Evolutionary conservation across 2,329 filamentous ascomycete genomes (phyloP), one percentile per base, ranked within the genome.

Genomic region (Fusarium tjaetaba): DNA sequence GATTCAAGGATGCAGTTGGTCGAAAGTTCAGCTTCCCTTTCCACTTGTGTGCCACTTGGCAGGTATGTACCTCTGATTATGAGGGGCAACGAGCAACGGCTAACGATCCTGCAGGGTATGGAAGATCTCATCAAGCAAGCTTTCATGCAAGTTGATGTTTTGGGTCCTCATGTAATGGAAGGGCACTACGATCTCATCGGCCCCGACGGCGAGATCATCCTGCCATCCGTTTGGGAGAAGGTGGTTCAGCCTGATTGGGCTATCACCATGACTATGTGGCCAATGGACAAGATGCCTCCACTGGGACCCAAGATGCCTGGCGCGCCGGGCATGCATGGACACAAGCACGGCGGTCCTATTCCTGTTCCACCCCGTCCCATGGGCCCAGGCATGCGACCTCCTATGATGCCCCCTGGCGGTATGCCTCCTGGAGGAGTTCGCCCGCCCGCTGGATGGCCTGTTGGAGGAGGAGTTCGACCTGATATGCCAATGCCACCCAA

Each of bases 1-100:
- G 92, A 75, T 97, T 97, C 85, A 97, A 97, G 83, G 95, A 98
- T 80, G 95, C 95, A 2, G 91, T 98, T 22, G 94, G 94, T 38
- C 89, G 95, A 74, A 97, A 97, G 82, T 98, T 97, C 81, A 96
- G 91, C 82, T 97, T 98, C 79, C 95, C 95, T 4, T 97, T 92
- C 83, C 90, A 95, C 72, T 82, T 97, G 36, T 97, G 95, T 82
- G 90, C 91, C 78, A 96, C 92, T 6, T 97, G 94, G 94, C 85
- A 87, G 85, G 93, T 95, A 89, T 80, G 90, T 88, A 61, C 22
- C 32, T 18, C 18, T 46, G 13, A 42, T 30, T 24, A 24, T 20
- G 30, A 18, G 20, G 9, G 16, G 3, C 38, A 26, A 26, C 11
- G n/a, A 26, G 18, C 30, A 28, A 16, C 43, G 72, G 39, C 75